Conservation (phyloP, 441 rosid genomes). For the Mallotus repandus region DNA sequence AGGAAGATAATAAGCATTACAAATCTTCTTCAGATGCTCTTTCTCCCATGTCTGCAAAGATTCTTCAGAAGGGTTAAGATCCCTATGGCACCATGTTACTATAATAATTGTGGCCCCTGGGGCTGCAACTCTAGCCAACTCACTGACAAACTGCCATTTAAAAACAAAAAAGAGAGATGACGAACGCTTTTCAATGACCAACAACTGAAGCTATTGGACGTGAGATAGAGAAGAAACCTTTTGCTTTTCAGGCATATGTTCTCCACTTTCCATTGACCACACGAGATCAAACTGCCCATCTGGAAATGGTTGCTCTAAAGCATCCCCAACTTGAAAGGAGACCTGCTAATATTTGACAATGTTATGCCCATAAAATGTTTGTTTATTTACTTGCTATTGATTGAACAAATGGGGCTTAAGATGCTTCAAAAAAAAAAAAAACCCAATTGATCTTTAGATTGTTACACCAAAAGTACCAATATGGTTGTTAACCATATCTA, state of each 20-base stretch:
- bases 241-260: constrained; percentile 87
- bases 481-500: neutral
- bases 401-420: neutral
- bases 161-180: neutral
- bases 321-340: constrained; percentile 82
- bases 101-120: constrained; percentile 80
- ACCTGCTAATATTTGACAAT: constrained; percentile 36
- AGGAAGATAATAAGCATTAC: constrained; percentile 74
- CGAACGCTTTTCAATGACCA: neutral
- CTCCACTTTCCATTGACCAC: constrained; percentile 99
- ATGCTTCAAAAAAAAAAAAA: neutral
- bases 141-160: constrained; percentile 60
- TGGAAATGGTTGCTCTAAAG: constrained; percentile 81
- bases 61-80: constrained; percentile 61
- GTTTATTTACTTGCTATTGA: neutral
- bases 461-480: no score
- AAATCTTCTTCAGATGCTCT: constrained; percentile 55
- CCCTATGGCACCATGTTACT: constrained; percentile 92
- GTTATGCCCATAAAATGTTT: neutral
- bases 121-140: constrained; percentile 79
- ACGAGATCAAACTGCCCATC: constrained; percentile 74
- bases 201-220: neutral
- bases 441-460: neutral
- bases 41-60: constrained; percentile 71
- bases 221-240: constrained; percentile 40